Evolutionary conservation across 2,329 filamentous ascomycete species (phyloP).

Genomic region (Dothistroma pini): DNA sequence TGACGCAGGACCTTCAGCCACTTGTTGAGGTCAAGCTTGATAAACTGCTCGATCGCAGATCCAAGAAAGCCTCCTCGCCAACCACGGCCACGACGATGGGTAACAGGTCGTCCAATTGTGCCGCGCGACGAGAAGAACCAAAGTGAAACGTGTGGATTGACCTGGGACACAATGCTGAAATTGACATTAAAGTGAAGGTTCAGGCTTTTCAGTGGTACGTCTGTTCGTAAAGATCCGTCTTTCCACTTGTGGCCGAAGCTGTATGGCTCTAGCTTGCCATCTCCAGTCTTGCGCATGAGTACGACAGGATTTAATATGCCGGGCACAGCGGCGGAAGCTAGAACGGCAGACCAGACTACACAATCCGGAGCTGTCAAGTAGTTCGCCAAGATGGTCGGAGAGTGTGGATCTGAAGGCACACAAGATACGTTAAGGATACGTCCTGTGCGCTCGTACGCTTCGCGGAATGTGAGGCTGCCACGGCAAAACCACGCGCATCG

Average conservation of each 20-base stretch:
- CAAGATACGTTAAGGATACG: constrained; percentile 94
- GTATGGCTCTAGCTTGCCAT: constrained; percentile 78
- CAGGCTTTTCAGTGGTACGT: constrained; percentile 89
- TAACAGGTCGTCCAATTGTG: constrained; percentile 87
- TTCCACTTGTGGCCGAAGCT: constrained; percentile 99
- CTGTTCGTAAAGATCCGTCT: constrained; percentile 87
- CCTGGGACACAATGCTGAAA: constrained; percentile 82
- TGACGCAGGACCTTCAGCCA: constrained; percentile 95
- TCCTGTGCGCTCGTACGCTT: constrained; percentile 90
- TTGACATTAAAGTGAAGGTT: constrained; percentile 99
- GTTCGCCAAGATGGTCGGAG: constrained; percentile 86
- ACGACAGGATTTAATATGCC: constrained; percentile 95
- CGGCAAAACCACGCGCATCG: constrained; percentile 85
- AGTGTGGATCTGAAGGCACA: constrained; percentile 92
- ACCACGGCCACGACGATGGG: constrained; percentile 85
- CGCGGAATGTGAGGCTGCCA: constrained; percentile 88
- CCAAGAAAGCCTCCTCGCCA: constrained; percentile 96
- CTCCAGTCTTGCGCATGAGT: constrained; percentile 77
- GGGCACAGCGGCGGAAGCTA: constrained; percentile 92
- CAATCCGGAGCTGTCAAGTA: constrained; percentile 94
- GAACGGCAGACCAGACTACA: constrained; percentile 94
- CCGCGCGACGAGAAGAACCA: constrained; percentile 98
- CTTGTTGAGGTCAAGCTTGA: constrained; percentile 95
- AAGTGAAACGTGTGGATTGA: constrained; percentile 96
- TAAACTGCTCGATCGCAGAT: constrained; percentile 85